A percentile compares a stretch with the other conserved stretches of the same genome.
Conservation (phyloP, 768 basidiomycete genomes). For the Macrolepiota dolichaula region DNA sequence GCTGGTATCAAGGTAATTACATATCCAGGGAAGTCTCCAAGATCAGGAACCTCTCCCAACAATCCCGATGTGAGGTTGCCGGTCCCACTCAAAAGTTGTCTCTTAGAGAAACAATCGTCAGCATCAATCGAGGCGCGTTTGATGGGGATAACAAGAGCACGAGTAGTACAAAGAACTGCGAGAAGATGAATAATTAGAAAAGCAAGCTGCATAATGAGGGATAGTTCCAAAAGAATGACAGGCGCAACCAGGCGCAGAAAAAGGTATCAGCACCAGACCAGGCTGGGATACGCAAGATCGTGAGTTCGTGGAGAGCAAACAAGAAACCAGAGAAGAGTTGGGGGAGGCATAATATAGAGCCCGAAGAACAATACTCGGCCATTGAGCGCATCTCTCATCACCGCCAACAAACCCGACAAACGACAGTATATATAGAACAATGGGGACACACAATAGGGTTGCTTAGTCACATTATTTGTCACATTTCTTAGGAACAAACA, state of each 20-base stretch:
- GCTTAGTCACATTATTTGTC: not conserved
- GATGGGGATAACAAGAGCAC: constrained; percentile 16
- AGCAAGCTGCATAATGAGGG: constrained; percentile 1
- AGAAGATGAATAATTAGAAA: not conserved
- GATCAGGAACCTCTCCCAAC: not conserved
- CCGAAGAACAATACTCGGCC: not conserved
- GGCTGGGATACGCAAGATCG: not conserved
- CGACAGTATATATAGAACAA: not conserved
- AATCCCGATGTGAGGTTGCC: not conserved
- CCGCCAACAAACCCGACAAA: not conserved
- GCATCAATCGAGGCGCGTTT: constrained; percentile 14
- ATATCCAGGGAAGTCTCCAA: not conserved
- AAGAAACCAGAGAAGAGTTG: not conserved
- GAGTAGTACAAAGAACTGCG: not conserved
- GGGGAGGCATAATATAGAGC: not conserved
- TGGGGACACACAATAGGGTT: not conserved
- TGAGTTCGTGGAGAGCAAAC: constrained; percentile 1
- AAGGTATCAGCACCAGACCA: constrained; percentile 11
- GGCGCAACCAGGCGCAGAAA: constrained; percentile 16
- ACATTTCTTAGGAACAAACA: not conserved
- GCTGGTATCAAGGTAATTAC: not conserved
- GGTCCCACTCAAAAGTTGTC: not conserved
- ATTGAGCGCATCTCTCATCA: not conserved
- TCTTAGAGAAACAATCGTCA: not conserved
- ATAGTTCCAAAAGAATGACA: constrained; percentile 1